Evolutionary conservation across 164 flowering plant species (phyloP).

Genomic region (Macadamia tetraphylla): DNA sequence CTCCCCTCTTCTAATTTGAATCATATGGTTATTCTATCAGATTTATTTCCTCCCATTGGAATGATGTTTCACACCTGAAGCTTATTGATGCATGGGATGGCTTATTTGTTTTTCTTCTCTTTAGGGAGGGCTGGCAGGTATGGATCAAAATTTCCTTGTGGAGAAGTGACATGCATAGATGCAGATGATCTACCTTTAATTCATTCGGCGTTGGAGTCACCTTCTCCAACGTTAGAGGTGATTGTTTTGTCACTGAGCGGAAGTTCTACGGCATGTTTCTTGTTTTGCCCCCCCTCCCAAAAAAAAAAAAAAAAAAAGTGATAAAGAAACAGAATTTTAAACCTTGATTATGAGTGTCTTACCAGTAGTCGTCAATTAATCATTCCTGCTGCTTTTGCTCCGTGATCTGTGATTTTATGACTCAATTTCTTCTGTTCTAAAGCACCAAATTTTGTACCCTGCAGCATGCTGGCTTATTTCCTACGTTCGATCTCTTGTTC

Average conservation of each 20-base stretch:
- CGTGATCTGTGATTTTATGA: constrained; percentile 1
- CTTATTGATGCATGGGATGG: constrained; percentile 1
- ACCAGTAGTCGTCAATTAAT: not conserved
- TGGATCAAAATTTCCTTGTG: constrained; percentile 82
- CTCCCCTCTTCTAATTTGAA: too few relatives aligned
- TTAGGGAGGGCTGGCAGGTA: constrained; percentile 96
- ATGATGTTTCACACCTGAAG: not conserved
- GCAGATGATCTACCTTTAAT: constrained; percentile 72
- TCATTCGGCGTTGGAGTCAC: constrained; percentile 63
- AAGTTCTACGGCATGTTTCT: not conserved
- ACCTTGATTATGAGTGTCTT: constrained; percentile 2
- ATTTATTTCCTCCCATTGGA: not conserved
- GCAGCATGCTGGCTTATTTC: constrained; percentile 93
- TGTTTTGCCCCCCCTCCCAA: too few relatives aligned
- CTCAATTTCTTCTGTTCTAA: constrained; percentile 6
- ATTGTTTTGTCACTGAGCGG: constrained; percentile 2
- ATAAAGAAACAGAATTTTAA: not conserved
- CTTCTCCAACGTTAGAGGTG: constrained; percentile 86
- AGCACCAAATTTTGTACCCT: constrained; percentile 8
- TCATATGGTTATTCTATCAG: not conserved
- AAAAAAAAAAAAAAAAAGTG: too few relatives aligned
- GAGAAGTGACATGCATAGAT: constrained; percentile 86
- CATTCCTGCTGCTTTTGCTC: not conserved
- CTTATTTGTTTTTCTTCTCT: constrained; percentile 14
- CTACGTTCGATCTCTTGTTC: constrained; percentile 68